Conservation (phyloP, 1,284 basidiomycete species). For the Fomitiporia mediterranea region DNA sequence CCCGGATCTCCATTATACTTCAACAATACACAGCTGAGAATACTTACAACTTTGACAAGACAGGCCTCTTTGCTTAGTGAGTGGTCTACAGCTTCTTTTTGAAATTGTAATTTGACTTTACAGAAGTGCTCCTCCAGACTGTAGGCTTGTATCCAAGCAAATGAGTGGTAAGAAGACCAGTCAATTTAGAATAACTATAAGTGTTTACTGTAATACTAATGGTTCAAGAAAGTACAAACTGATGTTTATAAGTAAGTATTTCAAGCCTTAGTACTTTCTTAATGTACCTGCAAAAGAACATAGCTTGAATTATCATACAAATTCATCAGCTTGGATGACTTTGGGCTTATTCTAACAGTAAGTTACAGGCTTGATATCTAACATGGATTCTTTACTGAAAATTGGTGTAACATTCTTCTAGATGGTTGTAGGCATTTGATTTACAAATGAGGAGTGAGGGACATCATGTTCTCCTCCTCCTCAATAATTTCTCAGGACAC, state of each 20-base stretch:
- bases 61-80: constrained; percentile 29
- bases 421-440: too few species aligned
- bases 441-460: too few species aligned
- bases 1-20: constrained; percentile 22
- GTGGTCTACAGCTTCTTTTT: not conserved
- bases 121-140: constrained; percentile 28
- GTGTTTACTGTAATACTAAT: constrained; percentile 29
- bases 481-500: constrained; percentile 19
- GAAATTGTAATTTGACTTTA: not conserved
- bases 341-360: constrained; percentile 31
- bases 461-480: constrained; percentile 2
- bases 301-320: constrained; percentile 33
- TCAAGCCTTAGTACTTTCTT: constrained; percentile 28
- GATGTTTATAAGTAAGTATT: constrained; percentile 33
- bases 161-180: constrained; percentile 29
- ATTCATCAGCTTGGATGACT: constrained; percentile 35
- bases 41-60: constrained; percentile 34
- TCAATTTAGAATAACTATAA: constrained; percentile 30
- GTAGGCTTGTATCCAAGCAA: constrained; percentile 26
- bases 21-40: constrained; percentile 26
- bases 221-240: constrained; percentile 28
- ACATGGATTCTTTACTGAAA: too few species aligned
- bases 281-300: constrained; percentile 21
- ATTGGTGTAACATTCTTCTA: not conserved
- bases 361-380: too few species aligned